phyloP scores from a whole-genome alignment of 2,329 filamentous ascomycete genomes.

The Epichloe hybrida region DNA sequence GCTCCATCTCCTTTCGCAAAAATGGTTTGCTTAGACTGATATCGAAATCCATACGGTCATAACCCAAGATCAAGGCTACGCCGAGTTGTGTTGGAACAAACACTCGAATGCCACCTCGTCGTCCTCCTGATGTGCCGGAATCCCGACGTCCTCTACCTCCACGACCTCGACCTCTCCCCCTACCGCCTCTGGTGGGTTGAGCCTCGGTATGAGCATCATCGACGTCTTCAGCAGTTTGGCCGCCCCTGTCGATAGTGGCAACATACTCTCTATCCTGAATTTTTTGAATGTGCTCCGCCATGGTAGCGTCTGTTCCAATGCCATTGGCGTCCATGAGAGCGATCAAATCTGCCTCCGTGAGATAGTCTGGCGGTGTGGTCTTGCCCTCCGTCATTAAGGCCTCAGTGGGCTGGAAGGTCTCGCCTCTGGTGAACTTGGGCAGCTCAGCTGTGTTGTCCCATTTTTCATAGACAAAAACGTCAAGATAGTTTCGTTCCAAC shows the following conservation, averaged over 20 bases:
- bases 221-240: constrained; percentile 24
- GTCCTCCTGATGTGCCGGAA: constrained; percentile 27
- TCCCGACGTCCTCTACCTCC: constrained; percentile 27
- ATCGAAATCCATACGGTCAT: constrained; percentile 86
- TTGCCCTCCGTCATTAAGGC: constrained; percentile 85
- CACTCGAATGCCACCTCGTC: constrained; percentile 50
- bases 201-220: constrained; percentile 18
- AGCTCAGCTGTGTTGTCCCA: constrained; percentile 83
- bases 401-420: constrained; percentile 76
- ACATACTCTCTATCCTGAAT: constrained; percentile 88
- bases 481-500: constrained; percentile 79
- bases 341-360: constrained; percentile 92
- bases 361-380: constrained; percentile 68
- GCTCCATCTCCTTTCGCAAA: constrained; percentile 92
- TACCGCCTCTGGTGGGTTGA: constrained; percentile 25
- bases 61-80: constrained; percentile 83
- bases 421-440: constrained; percentile 65
- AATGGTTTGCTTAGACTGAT: constrained; percentile 92
- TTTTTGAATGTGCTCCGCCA: constrained; percentile 96
- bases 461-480: constrained; percentile 91
- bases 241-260: constrained; percentile 40
- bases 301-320: constrained; percentile 95
- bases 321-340: constrained; percentile 97
- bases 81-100: constrained; percentile 90
- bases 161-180: constrained; percentile 34